Percentiles rank a stretch among this genome's conserved stretches.
These are phyloP conservation scores for Boletus patriciae DNA, from an alignment of 768 basidiomycete species.

Conservation along the genomic window DNA sequence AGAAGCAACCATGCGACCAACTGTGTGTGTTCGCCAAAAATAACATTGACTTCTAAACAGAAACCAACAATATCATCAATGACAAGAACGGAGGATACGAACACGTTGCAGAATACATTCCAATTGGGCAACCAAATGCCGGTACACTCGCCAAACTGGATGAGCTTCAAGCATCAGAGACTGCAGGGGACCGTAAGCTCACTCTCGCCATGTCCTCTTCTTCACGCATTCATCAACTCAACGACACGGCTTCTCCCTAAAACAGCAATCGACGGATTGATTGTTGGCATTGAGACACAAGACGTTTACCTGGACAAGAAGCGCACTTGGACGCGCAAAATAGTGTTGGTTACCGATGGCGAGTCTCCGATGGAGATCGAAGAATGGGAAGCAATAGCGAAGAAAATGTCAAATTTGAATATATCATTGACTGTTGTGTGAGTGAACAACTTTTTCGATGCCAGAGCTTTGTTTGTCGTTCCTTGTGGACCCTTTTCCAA, in stretches of 20 bases:
- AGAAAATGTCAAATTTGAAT: slow-evolving; percentile 60
- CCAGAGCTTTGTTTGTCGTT: background rate
- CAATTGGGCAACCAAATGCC: slow-evolving; percentile 64
- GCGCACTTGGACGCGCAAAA: slow-evolving; percentile 81
- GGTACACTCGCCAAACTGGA: slow-evolving; percentile 66
- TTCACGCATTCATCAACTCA: background rate
- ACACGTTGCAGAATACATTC: slow-evolving; percentile 67
- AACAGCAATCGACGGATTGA: slow-evolving; percentile 80
- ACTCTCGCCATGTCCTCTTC: background rate
- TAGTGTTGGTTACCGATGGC: slow-evolving; percentile 85
- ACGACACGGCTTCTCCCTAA: background rate
- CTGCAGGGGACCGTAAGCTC: slow-evolving; percentile 63
- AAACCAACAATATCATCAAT: slow-evolving; percentile 66
- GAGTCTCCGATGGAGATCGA: slow-evolving; percentile 70
- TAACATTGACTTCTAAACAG: slow-evolving; percentile 33
- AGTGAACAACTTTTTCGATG: slow-evolving; percentile 18
- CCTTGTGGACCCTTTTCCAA: background rate
- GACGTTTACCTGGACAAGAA: slow-evolving; percentile 64
- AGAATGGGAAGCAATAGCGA: slow-evolving; percentile 69
- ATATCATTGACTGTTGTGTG: slow-evolving; percentile 74
- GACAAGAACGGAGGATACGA: slow-evolving; percentile 68
- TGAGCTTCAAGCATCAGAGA: slow-evolving; percentile 53
- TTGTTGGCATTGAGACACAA: slow-evolving; percentile 85
- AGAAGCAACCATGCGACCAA: background rate
- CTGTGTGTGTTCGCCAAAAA: background rate